phyloP scores from a whole-genome alignment of 805 yeast species.

The Starmerella etchellsii region DNA sequence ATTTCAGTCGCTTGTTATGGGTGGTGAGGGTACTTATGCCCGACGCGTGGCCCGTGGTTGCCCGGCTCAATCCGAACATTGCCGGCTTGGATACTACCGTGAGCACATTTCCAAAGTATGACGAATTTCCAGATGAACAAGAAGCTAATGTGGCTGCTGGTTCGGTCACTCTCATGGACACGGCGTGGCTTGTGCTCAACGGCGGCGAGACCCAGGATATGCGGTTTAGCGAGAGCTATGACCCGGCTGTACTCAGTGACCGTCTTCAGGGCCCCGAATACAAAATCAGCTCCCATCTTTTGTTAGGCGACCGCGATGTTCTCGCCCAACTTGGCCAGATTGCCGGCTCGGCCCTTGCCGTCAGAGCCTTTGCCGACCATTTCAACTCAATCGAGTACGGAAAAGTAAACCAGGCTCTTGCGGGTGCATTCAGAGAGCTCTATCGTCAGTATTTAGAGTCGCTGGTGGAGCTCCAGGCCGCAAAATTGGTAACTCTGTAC shows the following conservation, averaged over 20 bases:
- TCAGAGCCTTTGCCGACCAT: conserved; percentile 46
- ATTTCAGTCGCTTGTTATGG: too few species aligned
- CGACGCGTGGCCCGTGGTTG: conserved; percentile 1
- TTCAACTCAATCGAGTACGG: conserved; percentile 52
- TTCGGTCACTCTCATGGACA: background rate
- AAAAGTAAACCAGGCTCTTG: conserved; percentile 57
- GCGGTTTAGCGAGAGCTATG: conserved; percentile 49
- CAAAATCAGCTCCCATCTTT: conserved; percentile 50
- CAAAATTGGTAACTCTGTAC: conserved; percentile 24
- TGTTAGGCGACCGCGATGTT: conserved; percentile 58
- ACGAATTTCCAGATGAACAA: too few species aligned
- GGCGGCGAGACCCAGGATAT: conserved; percentile 63
- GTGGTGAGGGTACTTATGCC: background rate
- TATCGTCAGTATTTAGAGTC: conserved; percentile 26
- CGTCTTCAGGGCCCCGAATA: conserved; percentile 61
- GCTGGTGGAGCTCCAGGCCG: conserved; percentile 10
- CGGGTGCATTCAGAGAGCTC: conserved; percentile 41
- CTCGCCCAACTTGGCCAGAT: conserved; percentile 45
- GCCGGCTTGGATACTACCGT: background rate
- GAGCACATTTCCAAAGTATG: background rate
- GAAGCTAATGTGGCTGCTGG: background rate
- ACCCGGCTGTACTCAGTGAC: conserved; percentile 33
- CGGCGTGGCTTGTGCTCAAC: conserved; percentile 31
- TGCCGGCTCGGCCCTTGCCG: conserved; percentile 51
- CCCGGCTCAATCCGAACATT: conserved; percentile 1